These are phyloP conservation scores for Arthromyces matolae DNA, from an alignment of 768 basidiomycete species.

Conservation along the genomic window DNA sequence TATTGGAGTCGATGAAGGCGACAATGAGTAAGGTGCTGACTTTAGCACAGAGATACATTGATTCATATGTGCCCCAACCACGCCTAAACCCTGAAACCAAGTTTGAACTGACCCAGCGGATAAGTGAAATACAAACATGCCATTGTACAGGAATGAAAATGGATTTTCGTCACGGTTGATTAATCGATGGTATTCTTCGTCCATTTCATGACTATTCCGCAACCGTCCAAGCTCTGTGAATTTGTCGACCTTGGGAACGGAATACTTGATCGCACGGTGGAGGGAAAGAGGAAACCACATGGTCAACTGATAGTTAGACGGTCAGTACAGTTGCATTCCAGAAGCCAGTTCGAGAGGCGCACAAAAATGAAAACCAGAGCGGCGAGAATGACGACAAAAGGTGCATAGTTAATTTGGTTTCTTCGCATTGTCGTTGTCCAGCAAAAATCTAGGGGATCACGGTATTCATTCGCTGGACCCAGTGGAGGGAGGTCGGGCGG, in stretches of 20 bases:
- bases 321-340: not conserved
- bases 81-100: conserved; percentile 56
- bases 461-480: conserved; percentile 53
- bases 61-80: conserved; percentile 64
- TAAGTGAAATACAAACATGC: conserved; percentile 32
- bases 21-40: conserved; percentile 62
- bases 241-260: conserved; percentile 60
- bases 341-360: conserved; percentile 24
- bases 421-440: conserved; percentile 76
- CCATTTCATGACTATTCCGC: conserved; percentile 53
- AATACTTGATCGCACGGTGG: conserved; percentile 47
- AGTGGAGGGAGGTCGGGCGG: conserved; percentile 49
- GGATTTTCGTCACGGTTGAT: conserved; percentile 63
- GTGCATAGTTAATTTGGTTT: conserved; percentile 68
- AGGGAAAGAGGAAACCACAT: conserved; percentile 70
- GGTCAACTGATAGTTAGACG: conserved; percentile 42
- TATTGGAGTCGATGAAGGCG: conserved; percentile 64
- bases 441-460: conserved; percentile 68
- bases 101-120: not conserved
- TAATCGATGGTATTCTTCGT: conserved; percentile 67
- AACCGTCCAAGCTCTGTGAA: conserved; percentile 70
- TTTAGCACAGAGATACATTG: conserved; percentile 66
- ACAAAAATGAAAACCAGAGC: conserved; percentile 49
- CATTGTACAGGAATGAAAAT: conserved; percentile 66
- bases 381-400: conserved; percentile 56